Evolutionary conservation across 805 yeast genomes (phyloP), one percentile per base, ranked within the genome.

Genomic region (Candida boidinii): DNA sequence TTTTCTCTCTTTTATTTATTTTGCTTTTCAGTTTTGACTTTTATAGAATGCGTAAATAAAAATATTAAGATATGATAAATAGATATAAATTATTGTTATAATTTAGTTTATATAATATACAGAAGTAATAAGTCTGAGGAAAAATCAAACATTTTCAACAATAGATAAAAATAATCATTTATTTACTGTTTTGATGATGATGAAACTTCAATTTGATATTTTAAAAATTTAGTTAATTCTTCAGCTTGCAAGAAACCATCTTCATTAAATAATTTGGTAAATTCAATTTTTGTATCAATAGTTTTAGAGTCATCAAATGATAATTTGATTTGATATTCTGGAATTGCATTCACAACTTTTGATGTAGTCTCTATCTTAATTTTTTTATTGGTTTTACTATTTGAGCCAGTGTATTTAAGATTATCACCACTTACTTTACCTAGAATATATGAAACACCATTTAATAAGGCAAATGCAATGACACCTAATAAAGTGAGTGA

Each of bases 361-460:
- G 55, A 49, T 4, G 29, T 39, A 17, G 75, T 57, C 4, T 58
- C 56, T 7, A 72, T 53, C 5, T 52, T 39, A 5, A 74, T 36
- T 42, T 62, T 62, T 32, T 53, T 49, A 3, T 48, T 36, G 12
- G 58, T 49, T 13, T 58, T 55, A 11, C 42, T 39, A 12, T 48
- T 44, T 32, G 49, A 42, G 0, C 81, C 81, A 12, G 60, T 56
- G 43, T 61, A 74, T 43, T 68, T 69, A 36, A 60, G 60, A 39
- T 68, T 46, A 42, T 70, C 71, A 43, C 62, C 64, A 11, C 53
- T 44, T 22, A 49, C 46, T 27, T 47, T 49, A 14, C 53, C 40
- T 37, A 62, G 56, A 11, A 66, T 35, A 31, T 44, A 62, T 49
- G 64, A 50, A 3, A 57, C 43, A 2, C 42, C 47, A 32, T 68